Base-by-base conservation (phyloP, 176 grass and related monocot species). In the Phoenix roebelenii region DNA sequence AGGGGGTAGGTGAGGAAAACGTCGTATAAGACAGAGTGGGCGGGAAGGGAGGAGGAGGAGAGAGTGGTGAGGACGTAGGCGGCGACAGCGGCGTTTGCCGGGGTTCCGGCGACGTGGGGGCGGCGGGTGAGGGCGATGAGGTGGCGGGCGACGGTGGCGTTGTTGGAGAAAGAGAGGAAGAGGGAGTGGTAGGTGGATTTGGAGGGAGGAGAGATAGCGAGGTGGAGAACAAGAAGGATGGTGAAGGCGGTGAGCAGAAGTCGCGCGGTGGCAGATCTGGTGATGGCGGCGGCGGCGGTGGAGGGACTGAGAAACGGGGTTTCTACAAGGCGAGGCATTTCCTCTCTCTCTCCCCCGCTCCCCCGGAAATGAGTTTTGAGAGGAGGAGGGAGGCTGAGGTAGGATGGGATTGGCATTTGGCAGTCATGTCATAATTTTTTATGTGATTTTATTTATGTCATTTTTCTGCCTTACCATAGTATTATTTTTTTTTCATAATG, bases 131-230 rank as follows among this genome's bases (percentile, higher is more conserved):
- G 84, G 18, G 59, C 87, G 66, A 25, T 73, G 59, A 85, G 84
- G 73, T 97, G 92, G 3, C 74, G 56, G 3, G 92, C 81, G 51
- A 87, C 77, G 63, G 83, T 90, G 62, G 83, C 76, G 81, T 97
- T 97, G 83, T 81, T 78, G 49, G 68, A 62, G 48, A 97, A 72
- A 5, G 92, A 66, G 78, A 97, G 87, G 73, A 91, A 64, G 65
- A 88, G 87, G 6, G 80, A 55, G 62, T 83, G 80, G 72, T 97
- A 91, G 16, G 77, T 55, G 70, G 59, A 18, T 48, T 73, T 74
- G 15, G 83, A 77, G 15, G 61, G 54, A 0, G 59, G 5, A 3
- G 78, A 66, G 24, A 61, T 5, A 67, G 58, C 16, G 51, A 74
- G 35, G 70, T 82, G 3, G 18, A 68, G 52, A 28, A 68, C 2